A percentile compares a stretch with the other conserved stretches of the same genome.
Conservation (phyloP, 2,329 filamentous ascomycete genomes). For the Torrubiellomyces zombiae region DNA sequence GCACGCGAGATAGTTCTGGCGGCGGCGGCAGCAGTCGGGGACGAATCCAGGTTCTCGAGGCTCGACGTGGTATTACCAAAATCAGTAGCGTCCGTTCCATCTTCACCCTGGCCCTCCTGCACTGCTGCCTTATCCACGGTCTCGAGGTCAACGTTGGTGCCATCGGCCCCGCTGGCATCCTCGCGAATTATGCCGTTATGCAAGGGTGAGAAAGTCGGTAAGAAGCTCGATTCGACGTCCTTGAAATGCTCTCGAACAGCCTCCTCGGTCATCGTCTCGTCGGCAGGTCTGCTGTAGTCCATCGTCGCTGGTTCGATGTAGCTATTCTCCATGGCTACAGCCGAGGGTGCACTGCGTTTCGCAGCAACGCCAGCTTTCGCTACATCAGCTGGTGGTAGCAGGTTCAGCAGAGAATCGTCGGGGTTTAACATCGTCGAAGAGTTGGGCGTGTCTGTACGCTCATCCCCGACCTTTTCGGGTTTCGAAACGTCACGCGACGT, state of each 20-base stretch:
- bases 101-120: conserved; percentile 1
- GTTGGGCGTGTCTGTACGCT: neutral
- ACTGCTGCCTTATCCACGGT: conserved; percentile 18
- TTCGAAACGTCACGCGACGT: no score
- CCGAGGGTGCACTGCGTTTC: no score
- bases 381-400: conserved; percentile 8
- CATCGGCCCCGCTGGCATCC: conserved; percentile 28
- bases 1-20: conserved; percentile 36
- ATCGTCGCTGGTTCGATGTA: conserved; percentile 23
- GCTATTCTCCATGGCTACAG: conserved; percentile 17
- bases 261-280: conserved; percentile 35
- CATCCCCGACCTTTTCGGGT: neutral
- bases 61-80: conserved; percentile 28
- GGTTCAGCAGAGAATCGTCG: conserved; percentile 5
- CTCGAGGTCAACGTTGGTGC: conserved; percentile 45
- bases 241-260: conserved; percentile 39
- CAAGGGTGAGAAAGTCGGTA: conserved; percentile 40
- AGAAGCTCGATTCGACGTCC: conserved; percentile 50
- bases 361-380: no score
- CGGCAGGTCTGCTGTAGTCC: conserved; percentile 15
- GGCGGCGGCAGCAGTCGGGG: conserved; percentile 37
- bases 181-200: conserved; percentile 23
- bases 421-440: conserved; percentile 1
- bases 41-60: conserved; percentile 37
- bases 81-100: conserved; percentile 11